Evolutionary conservation across 495 filamentous ascomycete genomes (phyloP).

Genomic region (Rhypophila decipiens): DNA sequence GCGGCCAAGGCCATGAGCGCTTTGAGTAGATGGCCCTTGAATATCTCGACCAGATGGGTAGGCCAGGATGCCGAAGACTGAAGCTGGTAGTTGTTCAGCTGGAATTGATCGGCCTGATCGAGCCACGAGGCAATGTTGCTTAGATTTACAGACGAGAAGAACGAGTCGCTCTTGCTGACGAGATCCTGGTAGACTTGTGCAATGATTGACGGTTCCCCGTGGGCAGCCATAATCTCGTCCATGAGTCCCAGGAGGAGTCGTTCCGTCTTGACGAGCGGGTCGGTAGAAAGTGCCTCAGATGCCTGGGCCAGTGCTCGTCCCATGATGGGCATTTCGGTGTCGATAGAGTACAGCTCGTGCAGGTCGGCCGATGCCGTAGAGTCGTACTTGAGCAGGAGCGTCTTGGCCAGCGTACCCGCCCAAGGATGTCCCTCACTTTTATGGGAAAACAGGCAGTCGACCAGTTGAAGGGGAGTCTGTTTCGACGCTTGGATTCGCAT

Average conservation of each 20-base stretch:
- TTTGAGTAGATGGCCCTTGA: slow-evolving; percentile 34
- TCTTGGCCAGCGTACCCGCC: slow-evolving; percentile 47
- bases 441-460: slow-evolving; percentile 37
- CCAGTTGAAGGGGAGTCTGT: slow-evolving; percentile 31
- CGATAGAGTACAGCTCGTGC: slow-evolving; percentile 56
- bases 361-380: slow-evolving; percentile 48
- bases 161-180: slow-evolving; percentile 1
- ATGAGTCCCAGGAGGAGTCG: slow-evolving; percentile 44
- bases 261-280: slow-evolving; percentile 42
- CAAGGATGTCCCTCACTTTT: slow-evolving; percentile 36
- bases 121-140: slow-evolving; percentile 17
- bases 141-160: slow-evolving; percentile 3
- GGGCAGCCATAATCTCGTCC: slow-evolving; percentile 40
- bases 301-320: slow-evolving; percentile 46
- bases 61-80: slow-evolving; percentile 11
- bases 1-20: slow-evolving; percentile 30
- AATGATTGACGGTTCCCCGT: slow-evolving; percentile 16
- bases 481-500: slow-evolving; percentile 38
- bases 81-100: neutral
- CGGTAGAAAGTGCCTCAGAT: slow-evolving; percentile 38
- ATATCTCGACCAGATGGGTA: slow-evolving; percentile 19
- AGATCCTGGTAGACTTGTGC: slow-evolving; percentile 11
- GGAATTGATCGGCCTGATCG: slow-evolving; percentile 11
- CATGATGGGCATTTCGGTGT: slow-evolving; percentile 58
- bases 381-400: slow-evolving; percentile 51